Base-by-base conservation (phyloP, 2,329 filamentous ascomycete genomes). In the Ascochyta pisi region DNA sequence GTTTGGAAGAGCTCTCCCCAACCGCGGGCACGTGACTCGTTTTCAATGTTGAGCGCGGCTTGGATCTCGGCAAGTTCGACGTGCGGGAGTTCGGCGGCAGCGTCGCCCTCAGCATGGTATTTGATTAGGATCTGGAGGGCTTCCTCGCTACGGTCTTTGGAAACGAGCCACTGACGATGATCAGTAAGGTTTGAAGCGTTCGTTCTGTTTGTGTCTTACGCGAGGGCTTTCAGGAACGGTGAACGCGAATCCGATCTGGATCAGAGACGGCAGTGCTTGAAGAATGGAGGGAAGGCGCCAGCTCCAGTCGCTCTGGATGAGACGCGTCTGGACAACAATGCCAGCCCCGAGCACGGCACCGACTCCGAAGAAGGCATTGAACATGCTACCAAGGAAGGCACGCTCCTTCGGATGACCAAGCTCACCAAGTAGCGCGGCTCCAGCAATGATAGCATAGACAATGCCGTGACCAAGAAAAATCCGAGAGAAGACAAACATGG, bases 391-490 rank as follows among this genome's bases (percentile, higher is more conserved):
- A 16, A 89, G 79, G 9, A 83, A 84, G 5, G 83, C 85, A 60
- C 87, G 85, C 70, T 90, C 86, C 68, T 89, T 87, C 4, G 87
- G 86, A 65, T 89, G 87, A 66, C 83, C 85, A 46, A 89, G 83
- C 76, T 89, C 87, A 5, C 84, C 85, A 3, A 89, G 79, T 8
- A 89, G 79, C 48, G 89, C 79, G 2, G 86, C 86, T 7, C 86
- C 87, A 3, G 82, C 81, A 76, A 88, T 85, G 64, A 89, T 86
- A 0, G 86, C 79, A 52, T 89, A 78, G 42, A 84, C 84, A 74
- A 88, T 87, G 19, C 88, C 88, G 63, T 90, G 89, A 51, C 88
- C 88, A 3, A 88, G 80, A 46, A 89, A 76, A 58, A 87, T 85
- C 33, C 86, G 81, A 23, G 84, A 84, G 31, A 79, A 83, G 55